Evolutionary conservation across 2,329 filamentous ascomycete genomes (phyloP).

Genomic region (Aciculosporium take): DNA sequence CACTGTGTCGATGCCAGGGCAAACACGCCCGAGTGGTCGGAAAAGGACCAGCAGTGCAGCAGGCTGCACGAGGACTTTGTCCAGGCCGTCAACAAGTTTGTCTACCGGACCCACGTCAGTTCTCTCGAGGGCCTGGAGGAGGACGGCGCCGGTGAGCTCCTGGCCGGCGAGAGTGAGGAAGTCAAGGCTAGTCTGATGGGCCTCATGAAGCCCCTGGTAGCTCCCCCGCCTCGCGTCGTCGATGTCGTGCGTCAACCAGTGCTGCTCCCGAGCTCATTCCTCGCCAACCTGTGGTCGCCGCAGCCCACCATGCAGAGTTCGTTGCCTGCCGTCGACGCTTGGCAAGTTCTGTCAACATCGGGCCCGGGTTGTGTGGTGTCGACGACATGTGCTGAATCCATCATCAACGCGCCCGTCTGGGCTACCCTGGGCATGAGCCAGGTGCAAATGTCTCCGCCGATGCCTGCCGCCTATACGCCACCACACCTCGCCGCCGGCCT

Average conservation of each 20-base stretch:
- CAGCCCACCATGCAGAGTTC: slow-evolving; percentile 50
- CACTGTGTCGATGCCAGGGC: slow-evolving; percentile 84
- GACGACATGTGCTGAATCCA: slow-evolving; percentile 53
- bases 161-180: slow-evolving; percentile 82
- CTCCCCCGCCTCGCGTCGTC: slow-evolving; percentile 73
- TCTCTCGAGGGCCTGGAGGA: slow-evolving; percentile 93
- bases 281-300: slow-evolving; percentile 69
- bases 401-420: slow-evolving; percentile 60
- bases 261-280: slow-evolving; percentile 69
- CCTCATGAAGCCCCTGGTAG: slow-evolving; percentile 77
- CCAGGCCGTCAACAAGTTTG: slow-evolving; percentile 92
- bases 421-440: slow-evolving; percentile 62
- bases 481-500: slow-evolving; percentile 58
- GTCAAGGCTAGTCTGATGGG: slow-evolving; percentile 77
- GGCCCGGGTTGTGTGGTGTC: slow-evolving; percentile 73
- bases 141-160: slow-evolving; percentile 84
- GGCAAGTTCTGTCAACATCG: slow-evolving; percentile 83
- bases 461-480: slow-evolving; percentile 60
- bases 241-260: slow-evolving; percentile 79
- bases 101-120: slow-evolving; percentile 77
- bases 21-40: slow-evolving; percentile 84
- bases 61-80: slow-evolving; percentile 95
- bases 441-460: slow-evolving; percentile 61
- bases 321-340: slow-evolving; percentile 64
- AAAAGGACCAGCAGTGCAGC: slow-evolving; percentile 92